Evolutionary conservation across 179 eudicot genomes (phyloP), one percentile per base, ranked within the genome.

Genomic region (Gypsophila paniculata): DNA sequence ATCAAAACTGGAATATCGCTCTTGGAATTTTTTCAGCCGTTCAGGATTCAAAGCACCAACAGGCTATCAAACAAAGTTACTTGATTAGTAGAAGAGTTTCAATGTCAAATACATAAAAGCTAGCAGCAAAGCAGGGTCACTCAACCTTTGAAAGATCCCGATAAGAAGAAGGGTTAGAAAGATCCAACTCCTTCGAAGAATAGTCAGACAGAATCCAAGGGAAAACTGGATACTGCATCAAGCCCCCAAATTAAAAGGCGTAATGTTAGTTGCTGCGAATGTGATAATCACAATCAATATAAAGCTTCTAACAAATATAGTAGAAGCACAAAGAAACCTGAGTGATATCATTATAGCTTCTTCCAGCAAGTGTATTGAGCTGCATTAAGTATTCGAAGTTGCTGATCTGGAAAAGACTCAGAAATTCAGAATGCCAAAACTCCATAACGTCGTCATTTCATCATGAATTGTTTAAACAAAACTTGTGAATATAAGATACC

Each of bases 141-240:
- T 51, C 63, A 63, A 95, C 99, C 96, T 95, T 92, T 75, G 99
- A 95, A 61, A 95, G 91, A 77, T 95, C 99, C 73, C 99, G 88
- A 74, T 90, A 95, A 57, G 96, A 90, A 72, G 90, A 86, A 59
- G 95, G 88, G 79, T 71, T 81, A 54, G 90, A 73, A 72, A 95
- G 88, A 84, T 95, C 93, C 85, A 95, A 85, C 65, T 63, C 74
- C 72, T 82, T 74, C 68, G 99, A 92, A 76, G 77, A 83, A 82
- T 95, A 95, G 83, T 95, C 99, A 71, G 99, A 83, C 74, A 95
- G 81, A 78, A 95, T 92, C 99, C 99, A 95, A n/a, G 99, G 99
- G 74, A 95, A 92, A 71, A 95, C 96, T 66, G 99, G 99, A 84
- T 95, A 95, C 99, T 95, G 96, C 85, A 87, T 22, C 76, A 57